These are phyloP conservation scores for Neurospora sublineolata DNA, from an alignment of 495 filamentous ascomycete species.

Conservation along the genomic window DNA sequence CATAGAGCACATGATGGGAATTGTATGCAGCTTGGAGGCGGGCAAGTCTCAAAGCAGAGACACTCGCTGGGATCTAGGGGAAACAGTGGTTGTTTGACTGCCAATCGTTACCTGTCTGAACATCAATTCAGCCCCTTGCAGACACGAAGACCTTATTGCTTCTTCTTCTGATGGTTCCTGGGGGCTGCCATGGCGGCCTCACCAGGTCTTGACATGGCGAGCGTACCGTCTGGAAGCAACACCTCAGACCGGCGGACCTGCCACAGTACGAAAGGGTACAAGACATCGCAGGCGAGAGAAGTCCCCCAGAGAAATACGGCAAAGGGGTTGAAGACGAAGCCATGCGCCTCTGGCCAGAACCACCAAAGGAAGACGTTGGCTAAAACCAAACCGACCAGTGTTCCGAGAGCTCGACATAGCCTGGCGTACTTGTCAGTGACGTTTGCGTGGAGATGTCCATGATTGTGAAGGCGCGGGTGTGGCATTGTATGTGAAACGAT, in stretches of 20 bases:
- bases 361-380: conserved; percentile 25
- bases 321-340: conserved; percentile 24
- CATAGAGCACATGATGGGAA: neutral
- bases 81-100: neutral
- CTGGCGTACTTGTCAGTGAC: conserved; percentile 5
- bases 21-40: neutral
- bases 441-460: neutral
- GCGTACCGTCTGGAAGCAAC: conserved; percentile 22
- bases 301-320: conserved; percentile 24
- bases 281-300: conserved; percentile 23
- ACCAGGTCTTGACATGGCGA: neutral
- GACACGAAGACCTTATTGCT: neutral
- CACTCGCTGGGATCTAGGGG: neutral
- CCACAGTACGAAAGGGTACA: conserved; percentile 27
- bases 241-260: conserved; percentile 22
- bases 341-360: conserved; percentile 32
- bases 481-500: neutral
- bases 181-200: neutral
- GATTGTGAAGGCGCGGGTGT: neutral
- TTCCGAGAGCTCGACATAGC: conserved; percentile 26
- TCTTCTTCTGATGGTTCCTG: neutral
- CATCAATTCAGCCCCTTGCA: neutral
- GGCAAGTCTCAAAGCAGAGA: neutral
- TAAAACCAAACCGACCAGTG: conserved; percentile 22
- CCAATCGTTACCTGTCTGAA: neutral